These are phyloP conservation scores for Anethum foeniculum DNA, from an alignment of 140 eudicot genomes.

Conservation along the genomic window DNA sequence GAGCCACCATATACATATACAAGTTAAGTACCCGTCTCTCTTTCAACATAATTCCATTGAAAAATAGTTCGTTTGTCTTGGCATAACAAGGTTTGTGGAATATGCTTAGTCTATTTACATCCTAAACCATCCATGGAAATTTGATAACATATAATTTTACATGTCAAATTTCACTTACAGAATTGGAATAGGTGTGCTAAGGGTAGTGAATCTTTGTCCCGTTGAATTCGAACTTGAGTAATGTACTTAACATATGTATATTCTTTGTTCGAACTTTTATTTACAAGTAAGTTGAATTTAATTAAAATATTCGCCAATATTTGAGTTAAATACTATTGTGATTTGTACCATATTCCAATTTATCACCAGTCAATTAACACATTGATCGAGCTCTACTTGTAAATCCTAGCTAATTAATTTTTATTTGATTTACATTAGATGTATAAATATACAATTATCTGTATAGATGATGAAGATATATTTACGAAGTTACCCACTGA, in stretches of 20 bases:
- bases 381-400: not conserved
- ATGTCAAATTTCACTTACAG: not conserved
- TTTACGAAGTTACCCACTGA: not conserved
- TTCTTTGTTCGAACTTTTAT: not conserved
- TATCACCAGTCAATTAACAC: not conserved
- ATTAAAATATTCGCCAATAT: not conserved
- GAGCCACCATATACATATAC: not conserved
- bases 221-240: not conserved
- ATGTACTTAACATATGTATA: not conserved
- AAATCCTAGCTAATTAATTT: not conserved
- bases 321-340: not conserved
- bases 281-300: not conserved
- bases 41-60: not conserved
- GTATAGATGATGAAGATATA: too few species aligned
- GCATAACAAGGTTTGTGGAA: conserved; percentile 1
- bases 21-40: not conserved
- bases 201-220: not conserved
- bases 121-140: not conserved
- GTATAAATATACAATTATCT: too few species aligned
- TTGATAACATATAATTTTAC: not conserved
- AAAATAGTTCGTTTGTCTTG: not conserved
- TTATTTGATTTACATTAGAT: too few species aligned
- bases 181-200: not conserved
- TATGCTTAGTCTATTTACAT: not conserved
- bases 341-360: too few species aligned